These are phyloP conservation scores for Jackrogersella minutella DNA, from an alignment of 495 filamentous ascomycete species.

Conservation along the genomic window DNA sequence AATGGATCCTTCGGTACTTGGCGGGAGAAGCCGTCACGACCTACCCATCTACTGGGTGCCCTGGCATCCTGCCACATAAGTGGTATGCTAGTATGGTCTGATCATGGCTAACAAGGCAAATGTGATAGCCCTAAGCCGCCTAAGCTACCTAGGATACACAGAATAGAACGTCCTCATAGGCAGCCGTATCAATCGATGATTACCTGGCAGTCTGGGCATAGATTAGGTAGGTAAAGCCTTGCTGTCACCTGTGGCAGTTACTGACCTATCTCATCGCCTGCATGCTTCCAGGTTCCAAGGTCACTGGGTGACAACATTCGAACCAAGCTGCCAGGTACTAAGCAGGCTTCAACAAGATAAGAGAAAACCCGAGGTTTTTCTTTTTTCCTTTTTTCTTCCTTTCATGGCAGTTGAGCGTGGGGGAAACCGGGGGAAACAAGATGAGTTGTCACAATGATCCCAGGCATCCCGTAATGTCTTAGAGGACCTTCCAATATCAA, in stretches of 20 bases:
- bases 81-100: constrained; percentile 16
- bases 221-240: constrained; percentile 24
- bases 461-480: constrained; percentile 5
- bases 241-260: background rate
- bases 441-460: constrained; percentile 1
- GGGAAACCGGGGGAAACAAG: background rate
- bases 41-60: background rate
- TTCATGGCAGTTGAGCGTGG: constrained; percentile 10
- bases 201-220: no score
- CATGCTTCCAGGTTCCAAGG: background rate
- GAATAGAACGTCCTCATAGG: constrained; percentile 21
- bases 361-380: constrained; percentile 4
- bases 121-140: no score
- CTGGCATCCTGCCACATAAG: constrained; percentile 6
- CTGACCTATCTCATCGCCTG: background rate
- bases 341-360: constrained; percentile 18
- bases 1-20: constrained; percentile 24
- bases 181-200: background rate
- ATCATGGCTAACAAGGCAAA: constrained; percentile 12
- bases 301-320: no score
- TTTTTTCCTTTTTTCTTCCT: constrained; percentile 4
- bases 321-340: no score
- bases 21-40: constrained; percentile 12
- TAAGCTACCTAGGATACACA: constrained; percentile 13
- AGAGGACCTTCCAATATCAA: constrained; percentile 12